Conservation (phyloP, 192 early-diverging fungal genomes). For the Phycomyces blakesleeanus region DNA sequence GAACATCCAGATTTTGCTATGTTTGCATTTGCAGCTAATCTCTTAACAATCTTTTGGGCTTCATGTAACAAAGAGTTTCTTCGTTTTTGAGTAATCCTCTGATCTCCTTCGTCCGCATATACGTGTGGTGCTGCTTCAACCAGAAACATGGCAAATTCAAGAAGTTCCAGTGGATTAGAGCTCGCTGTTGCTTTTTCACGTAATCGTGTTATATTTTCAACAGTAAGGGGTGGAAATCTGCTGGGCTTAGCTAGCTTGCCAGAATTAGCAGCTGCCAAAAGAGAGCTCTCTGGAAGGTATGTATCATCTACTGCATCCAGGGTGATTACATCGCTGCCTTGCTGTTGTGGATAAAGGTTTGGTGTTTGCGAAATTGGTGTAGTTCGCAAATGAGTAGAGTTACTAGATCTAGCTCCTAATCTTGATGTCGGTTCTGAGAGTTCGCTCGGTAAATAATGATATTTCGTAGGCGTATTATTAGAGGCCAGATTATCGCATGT, state of each 20-base stretch:
- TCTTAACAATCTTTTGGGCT: conserved; percentile 87
- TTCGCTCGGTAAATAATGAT: background rate
- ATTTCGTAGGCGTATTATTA: background rate
- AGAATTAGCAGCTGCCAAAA: conserved; percentile 14
- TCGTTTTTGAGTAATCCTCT: conserved; percentile 63
- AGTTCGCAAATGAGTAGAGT: too few species aligned
- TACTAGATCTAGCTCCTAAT: background rate
- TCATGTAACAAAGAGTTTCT: conserved; percentile 74
- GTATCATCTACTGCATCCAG: background rate
- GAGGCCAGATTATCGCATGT: too few species aligned
- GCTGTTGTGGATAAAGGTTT: background rate
- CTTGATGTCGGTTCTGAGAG: background rate
- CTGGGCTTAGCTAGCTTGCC: conserved; percentile 12
- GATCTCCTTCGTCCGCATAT: conserved; percentile 57
- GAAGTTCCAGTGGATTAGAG: conserved; percentile 70
- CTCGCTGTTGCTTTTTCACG: conserved; percentile 50
- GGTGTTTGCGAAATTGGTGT: background rate
- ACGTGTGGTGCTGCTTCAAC: conserved; percentile 70
- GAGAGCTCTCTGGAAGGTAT: conserved; percentile 26
- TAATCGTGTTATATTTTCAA: conserved; percentile 35
- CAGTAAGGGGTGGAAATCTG: conserved; percentile 35
- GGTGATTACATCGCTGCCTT: background rate
- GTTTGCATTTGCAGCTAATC: conserved; percentile 74
- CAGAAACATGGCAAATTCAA: conserved; percentile 87
- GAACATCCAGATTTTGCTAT: conserved; percentile 73